These are phyloP conservation scores for Solanum hybrid DNA, from an alignment of 305 asterid genomes.

Conservation along the genomic window DNA sequence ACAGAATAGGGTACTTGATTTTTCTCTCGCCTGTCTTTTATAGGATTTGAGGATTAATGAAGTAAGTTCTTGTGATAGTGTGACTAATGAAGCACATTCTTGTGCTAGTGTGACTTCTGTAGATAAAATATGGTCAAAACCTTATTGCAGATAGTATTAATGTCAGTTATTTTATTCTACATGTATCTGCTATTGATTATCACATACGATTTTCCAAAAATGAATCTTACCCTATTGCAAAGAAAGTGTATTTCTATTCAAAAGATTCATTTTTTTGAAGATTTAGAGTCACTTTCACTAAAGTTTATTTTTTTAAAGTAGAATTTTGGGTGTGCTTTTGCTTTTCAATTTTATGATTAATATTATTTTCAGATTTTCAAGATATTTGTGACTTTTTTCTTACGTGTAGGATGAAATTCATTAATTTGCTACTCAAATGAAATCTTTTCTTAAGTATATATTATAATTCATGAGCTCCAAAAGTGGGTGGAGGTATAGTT, in stretches of 20 bases:
- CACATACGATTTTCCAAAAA: not conserved
- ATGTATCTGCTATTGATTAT: not conserved
- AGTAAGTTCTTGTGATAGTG: not conserved
- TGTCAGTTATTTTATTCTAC: not conserved
- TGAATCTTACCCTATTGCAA: not conserved
- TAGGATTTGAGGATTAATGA: not conserved
- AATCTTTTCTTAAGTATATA: not conserved
- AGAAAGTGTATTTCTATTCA: not conserved
- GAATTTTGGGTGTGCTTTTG: not conserved
- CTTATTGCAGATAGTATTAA: not conserved
- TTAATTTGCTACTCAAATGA: not conserved
- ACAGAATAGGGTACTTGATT: not conserved
- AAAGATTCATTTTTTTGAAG: not conserved
- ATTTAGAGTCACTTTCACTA: not conserved
- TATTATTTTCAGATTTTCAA: not conserved
- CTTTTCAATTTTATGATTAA: not conserved
- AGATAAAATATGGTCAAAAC: not conserved
- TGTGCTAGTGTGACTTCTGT: not conserved
- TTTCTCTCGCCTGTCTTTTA: not conserved
- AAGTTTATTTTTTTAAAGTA: not conserved
- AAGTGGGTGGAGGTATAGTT: not conserved
- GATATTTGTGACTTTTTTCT: not conserved
- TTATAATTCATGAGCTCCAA: not conserved
- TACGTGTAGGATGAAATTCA: not conserved
- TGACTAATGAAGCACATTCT: not conserved